Conservation (phyloP, 495 filamentous ascomycete genomes). For the Xylona heveae region DNA sequence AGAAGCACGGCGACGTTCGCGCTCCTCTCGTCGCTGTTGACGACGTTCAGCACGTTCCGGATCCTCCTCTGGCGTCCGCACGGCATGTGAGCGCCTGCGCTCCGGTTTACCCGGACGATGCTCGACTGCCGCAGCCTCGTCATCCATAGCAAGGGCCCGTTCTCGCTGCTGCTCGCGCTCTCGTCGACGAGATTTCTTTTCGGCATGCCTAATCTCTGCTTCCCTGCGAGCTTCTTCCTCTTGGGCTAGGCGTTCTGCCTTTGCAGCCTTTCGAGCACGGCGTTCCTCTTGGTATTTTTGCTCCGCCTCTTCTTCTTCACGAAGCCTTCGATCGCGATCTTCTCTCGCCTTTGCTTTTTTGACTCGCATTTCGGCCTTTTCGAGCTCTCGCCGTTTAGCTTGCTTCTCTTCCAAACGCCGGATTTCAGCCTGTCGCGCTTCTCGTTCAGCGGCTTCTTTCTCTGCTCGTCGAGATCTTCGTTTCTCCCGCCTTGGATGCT, state of each 20-base stretch:
- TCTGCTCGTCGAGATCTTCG: constrained; percentile 1
- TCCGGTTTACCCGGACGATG: constrained; percentile 13
- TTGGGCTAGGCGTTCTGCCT: constrained; percentile 26
- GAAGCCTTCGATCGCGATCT: constrained; percentile 18
- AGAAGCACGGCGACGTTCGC: constrained; percentile 15
- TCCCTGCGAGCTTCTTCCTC: constrained; percentile 15
- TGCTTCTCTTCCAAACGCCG: constrained; percentile 2
- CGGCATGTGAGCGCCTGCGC: constrained; percentile 17
- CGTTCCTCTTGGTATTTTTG: constrained; percentile 21
- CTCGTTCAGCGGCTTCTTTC: constrained; percentile 4
- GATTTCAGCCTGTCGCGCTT: constrained; percentile 3
- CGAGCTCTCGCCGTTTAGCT: constrained; percentile 1
- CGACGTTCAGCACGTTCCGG: constrained; percentile 6
- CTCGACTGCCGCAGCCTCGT: constrained; percentile 19
- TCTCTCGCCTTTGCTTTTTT: constrained; percentile 15
- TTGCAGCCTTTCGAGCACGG: constrained; percentile 14
- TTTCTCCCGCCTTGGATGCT: constrained; percentile 1
- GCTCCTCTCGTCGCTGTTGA: constrained; percentile 10
- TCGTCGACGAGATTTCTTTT: constrained; percentile 10
- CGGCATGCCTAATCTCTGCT: too few species aligned
- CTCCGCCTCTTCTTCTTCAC: constrained; percentile 28
- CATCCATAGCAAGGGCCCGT: constrained; percentile 14
- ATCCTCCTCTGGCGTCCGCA: constrained; percentile 13
- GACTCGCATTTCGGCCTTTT: neutral
- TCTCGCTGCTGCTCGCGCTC: constrained; percentile 4